Evolutionary conservation across 2,329 filamentous ascomycete genomes (phyloP), one percentile per base, ranked within the genome.

Genomic region (Chaetomiaceae sp.): DNA sequence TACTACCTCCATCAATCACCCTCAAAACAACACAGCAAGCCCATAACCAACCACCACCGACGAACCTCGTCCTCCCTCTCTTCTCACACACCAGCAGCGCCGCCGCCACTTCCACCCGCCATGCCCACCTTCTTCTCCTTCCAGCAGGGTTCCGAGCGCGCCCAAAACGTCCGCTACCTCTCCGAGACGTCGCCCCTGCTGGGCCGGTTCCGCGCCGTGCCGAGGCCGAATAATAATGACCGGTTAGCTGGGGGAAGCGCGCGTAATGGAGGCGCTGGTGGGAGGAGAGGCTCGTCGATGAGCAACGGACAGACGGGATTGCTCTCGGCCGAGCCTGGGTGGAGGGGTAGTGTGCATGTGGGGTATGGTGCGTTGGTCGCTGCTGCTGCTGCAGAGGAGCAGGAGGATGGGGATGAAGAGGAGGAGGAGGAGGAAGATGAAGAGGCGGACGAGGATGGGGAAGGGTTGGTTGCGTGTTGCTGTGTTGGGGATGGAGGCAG

Each of bases 61-160:
- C 39, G 17, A 27, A 36, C 47, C n/a, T 38, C 53, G n/a, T n/a
- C 40, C 45, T 51, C 34, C 40, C 34, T 2, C 15, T 44, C 25
- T 19, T 43, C 17, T 14, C 23, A 46, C 42, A 29, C 17, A 14
- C 25, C 37, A 44, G 17, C 20, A 19, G 12, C 29, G 22, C 19
- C 29, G n/a, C 43, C 29, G n/a, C 12, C 34, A 46, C 23, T 17
- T 5, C 36, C 53, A n/a, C 37, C 57, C 0, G 25, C 53, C 17
- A 51, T 85, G 82, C 80, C 83, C 65, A 12, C 49, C 64, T 83
- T 85, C 74, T 86, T 87, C 71, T 75, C 79, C 66, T 87, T 87
- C 70, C 83, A 83, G 58, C 82, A 83, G 64, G 83, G 83, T 67
- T 77, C 72, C 64, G 83, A 86, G 70, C 77, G 55, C 52, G 54